phyloP scores from a whole-genome alignment of 176 grass and related monocot genomes.

The Juncus inflexus region DNA sequence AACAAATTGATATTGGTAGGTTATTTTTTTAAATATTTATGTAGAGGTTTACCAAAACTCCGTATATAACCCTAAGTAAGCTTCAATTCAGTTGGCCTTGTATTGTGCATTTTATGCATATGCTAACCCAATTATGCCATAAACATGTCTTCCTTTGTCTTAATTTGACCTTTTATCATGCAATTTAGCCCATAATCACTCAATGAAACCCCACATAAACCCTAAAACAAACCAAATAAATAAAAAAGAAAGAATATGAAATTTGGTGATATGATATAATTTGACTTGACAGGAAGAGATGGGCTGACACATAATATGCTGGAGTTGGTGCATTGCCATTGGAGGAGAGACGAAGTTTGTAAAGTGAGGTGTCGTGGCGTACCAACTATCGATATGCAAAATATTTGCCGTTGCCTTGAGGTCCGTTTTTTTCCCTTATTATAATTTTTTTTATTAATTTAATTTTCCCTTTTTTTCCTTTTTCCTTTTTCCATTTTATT shows the following conservation, averaged over 20 bases:
- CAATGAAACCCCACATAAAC: slow-evolving; percentile 11
- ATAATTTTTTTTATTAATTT: too few species aligned
- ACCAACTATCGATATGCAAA: slow-evolving; percentile 92
- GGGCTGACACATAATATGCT: slow-evolving; percentile 99
- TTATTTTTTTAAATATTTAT: too few species aligned
- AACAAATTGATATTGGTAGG: slow-evolving; percentile 70
- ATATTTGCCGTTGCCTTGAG: slow-evolving; percentile 76
- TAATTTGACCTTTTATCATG: background rate
- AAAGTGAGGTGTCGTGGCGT: slow-evolving; percentile 95
- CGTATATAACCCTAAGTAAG: too few species aligned
- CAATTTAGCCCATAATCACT: background rate
- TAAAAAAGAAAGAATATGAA: slow-evolving; percentile 1
- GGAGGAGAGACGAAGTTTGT: slow-evolving; percentile 87
- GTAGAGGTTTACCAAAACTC: too few species aligned
- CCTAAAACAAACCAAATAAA: slow-evolving; percentile 14
- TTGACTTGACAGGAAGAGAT: slow-evolving; percentile 64
- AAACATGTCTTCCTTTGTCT: background rate
- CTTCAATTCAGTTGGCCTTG: too few species aligned
- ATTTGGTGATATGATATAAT: slow-evolving; percentile 17
- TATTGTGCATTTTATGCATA: too few species aligned
- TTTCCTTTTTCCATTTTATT: too few species aligned
- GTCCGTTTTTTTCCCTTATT: slow-evolving; percentile 27
- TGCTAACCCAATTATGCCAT: too few species aligned
- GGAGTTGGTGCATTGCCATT: slow-evolving; percentile 92
- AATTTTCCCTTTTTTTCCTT: too few species aligned